These are phyloP conservation scores for Botryotinia narcissicola DNA, from an alignment of 2,329 filamentous ascomycete species.

Conservation along the genomic window DNA sequence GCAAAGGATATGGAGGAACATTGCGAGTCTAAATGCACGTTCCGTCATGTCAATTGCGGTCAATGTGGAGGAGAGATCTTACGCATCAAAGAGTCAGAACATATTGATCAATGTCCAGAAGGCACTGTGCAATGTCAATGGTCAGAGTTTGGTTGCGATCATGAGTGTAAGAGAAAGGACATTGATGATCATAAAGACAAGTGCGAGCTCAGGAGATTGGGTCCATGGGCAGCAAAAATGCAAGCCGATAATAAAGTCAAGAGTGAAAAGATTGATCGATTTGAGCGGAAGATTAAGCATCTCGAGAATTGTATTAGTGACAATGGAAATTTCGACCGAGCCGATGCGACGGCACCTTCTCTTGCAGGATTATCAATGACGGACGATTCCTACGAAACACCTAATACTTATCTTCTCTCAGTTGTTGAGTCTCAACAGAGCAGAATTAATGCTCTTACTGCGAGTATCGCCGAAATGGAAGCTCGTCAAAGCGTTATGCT, in stretches of 20 bases:
- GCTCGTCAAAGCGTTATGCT: constrained; percentile 59
- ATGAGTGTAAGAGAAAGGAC: constrained; percentile 41
- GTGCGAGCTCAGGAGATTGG: constrained; percentile 54
- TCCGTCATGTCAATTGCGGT: constrained; percentile 35
- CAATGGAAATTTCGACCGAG: constrained; percentile 32
- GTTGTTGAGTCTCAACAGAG: constrained; percentile 52
- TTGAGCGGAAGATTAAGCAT: constrained; percentile 45
- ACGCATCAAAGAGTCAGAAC: constrained; percentile 31
- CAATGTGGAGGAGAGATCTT: constrained; percentile 34
- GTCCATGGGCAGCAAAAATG: constrained; percentile 48
- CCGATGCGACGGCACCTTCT: constrained; percentile 26
- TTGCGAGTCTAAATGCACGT: constrained; percentile 46
- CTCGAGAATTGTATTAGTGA: constrained; percentile 41
- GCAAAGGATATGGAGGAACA: constrained; percentile 50
- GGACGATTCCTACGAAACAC: constrained; percentile 39
- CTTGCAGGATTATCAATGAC: constrained; percentile 14
- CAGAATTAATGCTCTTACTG: constrained; percentile 56
- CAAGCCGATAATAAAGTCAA: constrained; percentile 44
- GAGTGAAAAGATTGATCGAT: constrained; percentile 46
- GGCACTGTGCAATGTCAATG: constrained; percentile 47
- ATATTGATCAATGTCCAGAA: constrained; percentile 47
- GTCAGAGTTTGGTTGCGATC: constrained; percentile 49
- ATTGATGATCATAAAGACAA: constrained; percentile 47
- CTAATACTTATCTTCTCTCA: constrained; percentile 45
- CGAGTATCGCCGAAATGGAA: constrained; percentile 57